Percentiles rank a stretch among this genome's conserved stretches.
These are phyloP conservation scores for Penicillium sp. DNA, from an alignment of 2,329 filamentous ascomycete species.

Conservation along the genomic window DNA sequence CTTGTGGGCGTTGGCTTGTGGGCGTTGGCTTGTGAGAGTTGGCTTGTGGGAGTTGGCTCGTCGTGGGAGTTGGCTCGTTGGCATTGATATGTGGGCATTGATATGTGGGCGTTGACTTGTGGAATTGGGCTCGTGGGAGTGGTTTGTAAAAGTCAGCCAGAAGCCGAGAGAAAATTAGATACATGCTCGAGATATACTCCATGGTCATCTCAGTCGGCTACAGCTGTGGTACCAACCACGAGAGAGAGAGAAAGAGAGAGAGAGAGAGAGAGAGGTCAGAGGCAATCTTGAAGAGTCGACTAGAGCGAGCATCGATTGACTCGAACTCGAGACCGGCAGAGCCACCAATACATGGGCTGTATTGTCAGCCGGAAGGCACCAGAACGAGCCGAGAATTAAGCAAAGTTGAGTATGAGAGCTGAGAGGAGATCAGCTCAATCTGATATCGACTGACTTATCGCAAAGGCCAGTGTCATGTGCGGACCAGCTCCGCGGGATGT, in stretches of 20 bases:
- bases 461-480: neutral
- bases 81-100: too few relatives aligned
- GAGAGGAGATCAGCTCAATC: neutral
- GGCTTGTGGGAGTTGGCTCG: too few relatives aligned
- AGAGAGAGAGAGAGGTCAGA: neutral
- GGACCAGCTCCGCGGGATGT: neutral
- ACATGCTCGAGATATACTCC: neutral
- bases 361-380: neutral
- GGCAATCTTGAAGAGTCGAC: neutral
- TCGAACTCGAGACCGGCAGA: neutral
- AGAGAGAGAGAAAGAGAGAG: too few relatives aligned
- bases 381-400: neutral
- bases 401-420: neutral
- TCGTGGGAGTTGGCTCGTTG: too few relatives aligned
- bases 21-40: too few relatives aligned
- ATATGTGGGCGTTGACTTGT: neutral
- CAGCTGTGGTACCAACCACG: neutral
- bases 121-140: neutral
- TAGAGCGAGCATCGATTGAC: neutral
- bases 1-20: too few relatives aligned
- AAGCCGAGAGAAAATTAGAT: neutral
- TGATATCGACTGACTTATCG: neutral
- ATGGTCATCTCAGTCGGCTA: neutral
- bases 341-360: neutral
- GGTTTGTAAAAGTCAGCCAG: neutral